Evolutionary conservation across 768 basidiomycete species (phyloP), one percentile per base, ranked within the genome.

Genomic region (Chalciporus chontae): DNA sequence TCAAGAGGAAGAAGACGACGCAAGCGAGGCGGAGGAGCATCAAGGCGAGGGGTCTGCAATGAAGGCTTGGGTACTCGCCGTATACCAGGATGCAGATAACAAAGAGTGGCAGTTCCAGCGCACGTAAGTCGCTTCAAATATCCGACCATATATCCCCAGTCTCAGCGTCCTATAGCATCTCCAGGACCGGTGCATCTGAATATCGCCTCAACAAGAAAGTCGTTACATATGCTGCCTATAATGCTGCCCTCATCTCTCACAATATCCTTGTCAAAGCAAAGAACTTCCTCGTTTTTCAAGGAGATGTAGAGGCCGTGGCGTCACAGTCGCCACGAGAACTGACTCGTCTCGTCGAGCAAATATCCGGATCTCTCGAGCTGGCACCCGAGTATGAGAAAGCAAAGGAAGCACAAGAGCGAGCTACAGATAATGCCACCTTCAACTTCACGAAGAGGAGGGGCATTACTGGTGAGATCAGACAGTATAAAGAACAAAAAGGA

Each of bases 261-360:
- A 96, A 97, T 62, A 91, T 99, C 62, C 88, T 98, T 41, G 94
- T 98, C 62, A 97, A 96, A 71, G 96, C 96, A 11, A 97, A 97
- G 74, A 98, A 98, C 73, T 99, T 98, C 62, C 85, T 98, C 45
- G 96, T 98, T 10, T 98, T 99, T 73, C 96, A 99, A 64, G 96
- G 96, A 45, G 96, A 98, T 64, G 96, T 99, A 27, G 96, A 99
- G 70, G 91, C 93, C 2, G 91, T 99, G 29, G 96, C 96, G 0
- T 90, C 90, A 3, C 96, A 99, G 59, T 93, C 90, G 1, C 82
- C 96, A 14, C 84, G 85, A 51, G 94, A 95, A 58, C 81, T 98
- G 18, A 79, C 94, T 0, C 81, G 82, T 15, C 84, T 98, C 27
- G 88, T 99, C 40, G 96, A 99, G 57, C 93, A 97, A 65, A 97